These are phyloP conservation scores for Aspergillus luchuensis DNA, from an alignment of 2,329 filamentous ascomycete genomes.

Conservation along the genomic window DNA sequence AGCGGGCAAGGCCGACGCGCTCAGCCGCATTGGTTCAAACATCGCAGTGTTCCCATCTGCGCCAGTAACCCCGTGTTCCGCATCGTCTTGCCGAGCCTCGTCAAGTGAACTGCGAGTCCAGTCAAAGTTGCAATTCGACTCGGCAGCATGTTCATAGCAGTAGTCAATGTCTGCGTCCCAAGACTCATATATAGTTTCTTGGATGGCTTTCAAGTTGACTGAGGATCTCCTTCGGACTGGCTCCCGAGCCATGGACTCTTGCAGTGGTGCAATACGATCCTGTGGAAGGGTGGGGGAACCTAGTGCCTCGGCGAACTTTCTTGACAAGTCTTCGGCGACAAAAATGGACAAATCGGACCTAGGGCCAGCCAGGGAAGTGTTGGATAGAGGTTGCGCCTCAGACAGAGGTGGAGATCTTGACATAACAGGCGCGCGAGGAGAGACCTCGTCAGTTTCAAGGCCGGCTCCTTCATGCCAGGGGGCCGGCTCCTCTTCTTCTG, in stretches of 20 bases:
- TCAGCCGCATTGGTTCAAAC: slow-evolving; percentile 26
- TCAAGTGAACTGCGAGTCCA: slow-evolving; percentile 51
- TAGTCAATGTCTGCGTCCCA: slow-evolving; percentile 67
- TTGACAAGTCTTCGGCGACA: slow-evolving; percentile 37
- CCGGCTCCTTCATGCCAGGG: slow-evolving; percentile 36
- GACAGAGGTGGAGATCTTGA: slow-evolving; percentile 15
- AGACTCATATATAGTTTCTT: slow-evolving; percentile 42
- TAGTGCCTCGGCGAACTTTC: slow-evolving; percentile 49
- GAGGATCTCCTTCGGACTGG: slow-evolving; percentile 19
- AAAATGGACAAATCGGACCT: slow-evolving; percentile 35
- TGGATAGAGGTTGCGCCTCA: slow-evolving; percentile 12
- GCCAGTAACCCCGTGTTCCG: slow-evolving; percentile 19
- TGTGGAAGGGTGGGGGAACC: slow-evolving; percentile 45
- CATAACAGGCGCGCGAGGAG: slow-evolving; percentile 24
- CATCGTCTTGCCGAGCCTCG: slow-evolving; percentile 25
- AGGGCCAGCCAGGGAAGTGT: slow-evolving; percentile 17
- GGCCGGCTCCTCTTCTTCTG: slow-evolving; percentile 48
- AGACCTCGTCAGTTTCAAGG: slow-evolving; percentile 19
- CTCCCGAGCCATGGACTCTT: slow-evolving; percentile 20
- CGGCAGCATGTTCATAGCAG: slow-evolving; percentile 62
- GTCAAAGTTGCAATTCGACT: slow-evolving; percentile 63
- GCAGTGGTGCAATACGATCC: slow-evolving; percentile 22
- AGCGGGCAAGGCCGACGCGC: slow-evolving; percentile 29
- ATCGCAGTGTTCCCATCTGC: slow-evolving; percentile 15
- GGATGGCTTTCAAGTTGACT: slow-evolving; percentile 21